These are phyloP conservation scores for Schrenkiella parvula DNA, from an alignment of 345 rosid genomes.

Conservation along the genomic window DNA sequence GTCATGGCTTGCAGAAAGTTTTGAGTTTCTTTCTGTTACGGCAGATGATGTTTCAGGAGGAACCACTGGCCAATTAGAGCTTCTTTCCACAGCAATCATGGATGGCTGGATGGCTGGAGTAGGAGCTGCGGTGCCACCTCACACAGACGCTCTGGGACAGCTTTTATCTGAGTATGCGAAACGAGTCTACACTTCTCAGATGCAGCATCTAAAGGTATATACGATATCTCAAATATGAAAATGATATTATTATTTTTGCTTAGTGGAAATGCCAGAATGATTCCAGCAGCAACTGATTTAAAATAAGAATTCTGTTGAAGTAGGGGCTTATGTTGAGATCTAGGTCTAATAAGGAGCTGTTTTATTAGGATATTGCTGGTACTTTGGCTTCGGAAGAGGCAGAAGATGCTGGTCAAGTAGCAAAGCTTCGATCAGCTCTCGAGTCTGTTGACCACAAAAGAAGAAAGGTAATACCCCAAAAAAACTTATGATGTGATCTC, in stretches of 20 bases:
- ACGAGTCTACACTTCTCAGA: conserved; percentile 84
- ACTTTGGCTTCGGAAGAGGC: conserved; percentile 91
- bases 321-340: not conserved
- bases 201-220: conserved; percentile 93
- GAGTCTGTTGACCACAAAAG: conserved; percentile 98
- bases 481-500: not conserved
- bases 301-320: not conserved
- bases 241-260: not conserved
- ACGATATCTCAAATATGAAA: not conserved
- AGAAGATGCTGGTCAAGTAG: conserved; percentile 79
- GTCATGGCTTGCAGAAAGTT: conserved; percentile 92
- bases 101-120: conserved; percentile 99
- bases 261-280: not conserved
- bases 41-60: conserved; percentile 81
- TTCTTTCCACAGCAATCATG: conserved; percentile 98
- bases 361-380: conserved; percentile 83
- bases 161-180: conserved; percentile 91
- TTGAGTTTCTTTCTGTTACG: conserved; percentile 90
- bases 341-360: not conserved
- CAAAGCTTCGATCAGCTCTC: conserved; percentile 89
- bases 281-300: not conserved
- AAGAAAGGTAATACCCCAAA: conserved; percentile 54
- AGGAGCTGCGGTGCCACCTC: conserved; percentile 96
- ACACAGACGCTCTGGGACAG: conserved; percentile 93
- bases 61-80: conserved; percentile 87